Percentiles rank a stretch among this genome's conserved stretches.
Evolutionary conservation across 768 basidiomycete species (phyloP).

Genomic region (Phanerodontia chrysosporium): DNA sequence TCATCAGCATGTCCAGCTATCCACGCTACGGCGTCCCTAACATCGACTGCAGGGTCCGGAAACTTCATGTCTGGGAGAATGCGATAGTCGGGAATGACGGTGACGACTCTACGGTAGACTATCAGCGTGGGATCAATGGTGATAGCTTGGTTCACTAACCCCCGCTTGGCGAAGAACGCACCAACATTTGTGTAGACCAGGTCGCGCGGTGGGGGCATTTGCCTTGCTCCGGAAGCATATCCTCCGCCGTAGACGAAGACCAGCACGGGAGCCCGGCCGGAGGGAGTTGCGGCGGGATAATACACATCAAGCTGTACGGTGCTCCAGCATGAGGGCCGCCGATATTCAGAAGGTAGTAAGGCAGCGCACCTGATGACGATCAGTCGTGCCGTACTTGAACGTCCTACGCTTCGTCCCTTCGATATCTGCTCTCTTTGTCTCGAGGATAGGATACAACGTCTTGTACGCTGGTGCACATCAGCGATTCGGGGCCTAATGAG

Average conservation of each 20-base stretch:
- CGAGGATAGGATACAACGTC: conserved; percentile 47
- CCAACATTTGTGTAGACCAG: conserved; percentile 55
- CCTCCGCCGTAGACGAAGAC: conserved; percentile 70
- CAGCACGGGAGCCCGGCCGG: conserved; percentile 42
- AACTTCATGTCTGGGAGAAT: conserved; percentile 54
- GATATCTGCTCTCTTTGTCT: conserved; percentile 44
- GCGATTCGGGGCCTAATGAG: not conserved
- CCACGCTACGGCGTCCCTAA: conserved; percentile 60
- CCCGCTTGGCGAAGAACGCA: conserved; percentile 55
- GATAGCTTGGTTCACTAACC: conserved; percentile 29
- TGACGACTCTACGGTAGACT: conserved; percentile 34
- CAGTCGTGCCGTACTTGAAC: conserved; percentile 52
- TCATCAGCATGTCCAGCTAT: conserved; percentile 31
- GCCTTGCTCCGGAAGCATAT: conserved; percentile 48
- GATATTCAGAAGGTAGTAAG: not conserved
- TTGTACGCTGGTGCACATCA: conserved; percentile 35
- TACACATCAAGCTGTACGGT: conserved; percentile 58
- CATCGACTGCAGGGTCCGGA: conserved; percentile 51
- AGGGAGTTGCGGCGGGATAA: conserved; percentile 36
- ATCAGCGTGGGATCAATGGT: not conserved
- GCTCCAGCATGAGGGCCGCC: not conserved
- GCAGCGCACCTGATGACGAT: conserved; percentile 43
- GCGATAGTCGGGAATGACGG: conserved; percentile 68
- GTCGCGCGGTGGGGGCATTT: conserved; percentile 40
- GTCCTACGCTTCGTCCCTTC: conserved; percentile 44